These are phyloP conservation scores for Adansonia gregorii DNA, from an alignment of 441 rosid species.

Conservation along the genomic window DNA sequence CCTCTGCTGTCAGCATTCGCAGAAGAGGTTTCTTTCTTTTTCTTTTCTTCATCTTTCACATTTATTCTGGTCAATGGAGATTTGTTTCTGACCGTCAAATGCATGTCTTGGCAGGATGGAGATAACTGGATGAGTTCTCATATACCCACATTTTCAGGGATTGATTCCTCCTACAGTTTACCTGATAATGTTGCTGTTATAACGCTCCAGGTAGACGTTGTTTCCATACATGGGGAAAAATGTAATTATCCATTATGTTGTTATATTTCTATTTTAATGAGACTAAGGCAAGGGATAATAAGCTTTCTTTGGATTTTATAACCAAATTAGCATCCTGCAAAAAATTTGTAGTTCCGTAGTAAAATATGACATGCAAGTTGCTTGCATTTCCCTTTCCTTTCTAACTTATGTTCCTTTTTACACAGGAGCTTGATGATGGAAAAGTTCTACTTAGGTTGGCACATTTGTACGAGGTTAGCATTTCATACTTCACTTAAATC, in stretches of 20 bases:
- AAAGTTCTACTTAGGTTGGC: slow-evolving; percentile 69
- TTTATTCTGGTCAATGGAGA: slow-evolving; percentile 29
- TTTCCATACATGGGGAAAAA: slow-evolving; percentile 38
- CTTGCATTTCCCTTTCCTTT: slow-evolving; percentile 23
- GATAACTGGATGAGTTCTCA: slow-evolving; percentile 54
- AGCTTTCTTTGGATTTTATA: neutral
- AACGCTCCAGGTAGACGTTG: slow-evolving; percentile 61
- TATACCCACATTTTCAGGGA: slow-evolving; percentile 51
- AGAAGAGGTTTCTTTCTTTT: slow-evolving; percentile 50
- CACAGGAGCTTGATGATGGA: slow-evolving; percentile 66
- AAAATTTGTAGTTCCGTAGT: neutral
- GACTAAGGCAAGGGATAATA: slow-evolving; percentile 8
- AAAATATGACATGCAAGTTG: slow-evolving; percentile 17
- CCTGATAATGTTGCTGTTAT: slow-evolving; percentile 63
- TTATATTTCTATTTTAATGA: slow-evolving; percentile 5
- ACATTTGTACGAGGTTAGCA: slow-evolving; percentile 64
- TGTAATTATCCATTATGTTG: neutral
- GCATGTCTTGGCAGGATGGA: slow-evolving; percentile 51
- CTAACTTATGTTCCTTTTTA: neutral
- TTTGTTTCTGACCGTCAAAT: slow-evolving; percentile 23
- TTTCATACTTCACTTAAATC: slow-evolving; percentile 19
- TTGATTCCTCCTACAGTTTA: slow-evolving; percentile 62
- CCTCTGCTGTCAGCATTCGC: slow-evolving; percentile 74
- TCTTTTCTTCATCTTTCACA: neutral
- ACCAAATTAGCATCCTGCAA: slow-evolving; percentile 11